Base-by-base conservation (phyloP, 1,284 basidiomycete species). In the Xanthoconium separans region DNA sequence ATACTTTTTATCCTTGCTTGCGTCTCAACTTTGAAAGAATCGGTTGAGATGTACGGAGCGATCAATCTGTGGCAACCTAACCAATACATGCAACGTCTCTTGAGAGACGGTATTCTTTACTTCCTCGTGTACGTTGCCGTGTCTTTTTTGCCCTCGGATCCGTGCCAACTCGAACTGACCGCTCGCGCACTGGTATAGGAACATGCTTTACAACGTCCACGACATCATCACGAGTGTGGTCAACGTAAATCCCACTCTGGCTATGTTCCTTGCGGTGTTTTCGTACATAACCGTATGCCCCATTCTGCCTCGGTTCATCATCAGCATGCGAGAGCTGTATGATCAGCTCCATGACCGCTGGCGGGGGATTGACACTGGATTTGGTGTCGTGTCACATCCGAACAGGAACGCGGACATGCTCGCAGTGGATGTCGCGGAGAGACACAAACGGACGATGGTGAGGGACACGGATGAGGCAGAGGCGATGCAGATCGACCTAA, bases 271-370 rank as follows among this genome's bases (percentile, higher is more conserved):
- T 16, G 0, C 0, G 1, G 4, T 4, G 0, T 9, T 57, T 12
- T 9, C 4, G 12, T 29, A 4, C n/a, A 20, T 42, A n/a, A 18
- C 30, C n/a, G 9, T 49, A 2, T 24, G 16, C 22, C 16, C 18
- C 31, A 31, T 42, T 15, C 13, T 58, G 6, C 56, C 58, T 31
- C 50, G 47, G n/a, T 50, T 58, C 39, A 44, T 58, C 46, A 49
- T 58, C 22, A 6, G 40, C 43, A 10, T 58, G 33, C 56, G 56
- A 22, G 59, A 59, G 20, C 18, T 55, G 15, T 61, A 59, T 24
- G 36, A 50, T 11, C 37, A 45, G 20, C 5, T 20, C 4, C 30
- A 4, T 41, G 3, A 9, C 4, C 29, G 11, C 9, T 8, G 8
- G 9, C 18, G 29, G 10, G 50, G 56, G 7, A 20, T 50, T 3